These are phyloP conservation scores for Neoconidiobolus thromboides DNA, from an alignment of 371 early-diverging fungal species.

Conservation along the genomic window DNA sequence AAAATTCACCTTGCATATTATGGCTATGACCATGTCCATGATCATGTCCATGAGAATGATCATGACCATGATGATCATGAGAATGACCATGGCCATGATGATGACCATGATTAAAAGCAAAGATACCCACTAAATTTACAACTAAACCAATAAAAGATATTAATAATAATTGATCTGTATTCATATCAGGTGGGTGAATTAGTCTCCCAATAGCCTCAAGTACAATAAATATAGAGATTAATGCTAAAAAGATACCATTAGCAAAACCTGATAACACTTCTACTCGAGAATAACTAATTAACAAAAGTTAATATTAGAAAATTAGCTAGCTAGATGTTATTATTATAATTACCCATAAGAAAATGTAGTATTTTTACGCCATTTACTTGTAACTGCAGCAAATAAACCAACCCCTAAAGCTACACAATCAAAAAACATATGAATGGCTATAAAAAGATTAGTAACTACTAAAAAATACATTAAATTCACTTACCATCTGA, in stretches of 20 bases:
- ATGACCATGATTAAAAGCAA: constrained; percentile 76
- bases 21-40: constrained; percentile 46
- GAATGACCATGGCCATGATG: constrained; percentile 37
- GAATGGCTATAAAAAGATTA: constrained; percentile 39
- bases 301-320: constrained; percentile 6
- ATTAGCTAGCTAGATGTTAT: neutral
- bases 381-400: constrained; percentile 78
- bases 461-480: neutral
- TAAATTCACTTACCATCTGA: constrained; percentile 54
- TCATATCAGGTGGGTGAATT: constrained; percentile 68
- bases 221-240: constrained; percentile 73
- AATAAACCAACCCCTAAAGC: constrained; percentile 71
- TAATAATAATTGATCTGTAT: constrained; percentile 58
- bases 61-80: constrained; percentile 23
- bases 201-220: constrained; percentile 78
- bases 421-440: constrained; percentile 94
- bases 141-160: constrained; percentile 78
- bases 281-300: constrained; percentile 56
- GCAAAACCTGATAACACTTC: constrained; percentile 83
- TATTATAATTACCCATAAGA: constrained; percentile 42
- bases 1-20: constrained; percentile 10
- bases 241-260: constrained; percentile 72
- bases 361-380: constrained; percentile 58
- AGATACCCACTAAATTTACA: constrained; percentile 83
- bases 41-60: constrained; percentile 21